Conservation (phyloP, 2,329 filamentous ascomycete species). For the Talaromyces sp. region DNA sequence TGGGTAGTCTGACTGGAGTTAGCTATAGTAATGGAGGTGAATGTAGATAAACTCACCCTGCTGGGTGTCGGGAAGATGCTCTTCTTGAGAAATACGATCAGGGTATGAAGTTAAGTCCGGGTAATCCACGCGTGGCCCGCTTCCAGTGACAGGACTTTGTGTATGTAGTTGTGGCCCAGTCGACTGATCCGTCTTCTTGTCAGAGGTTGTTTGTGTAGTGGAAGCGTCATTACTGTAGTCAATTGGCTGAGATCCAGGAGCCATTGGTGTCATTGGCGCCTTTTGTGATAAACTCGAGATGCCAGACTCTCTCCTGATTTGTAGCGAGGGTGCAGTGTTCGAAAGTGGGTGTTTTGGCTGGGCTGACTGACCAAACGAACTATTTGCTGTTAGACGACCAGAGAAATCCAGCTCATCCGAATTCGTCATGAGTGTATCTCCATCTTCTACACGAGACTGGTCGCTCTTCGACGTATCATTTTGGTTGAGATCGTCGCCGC, state of each 20-base stretch:
- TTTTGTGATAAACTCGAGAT: conserved; percentile 48
- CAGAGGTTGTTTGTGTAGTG: conserved; percentile 75
- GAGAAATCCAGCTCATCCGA: conserved; percentile 44
- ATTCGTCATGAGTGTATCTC: conserved; percentile 61
- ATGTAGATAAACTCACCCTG: conserved; percentile 35
- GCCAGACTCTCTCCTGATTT: conserved; percentile 44
- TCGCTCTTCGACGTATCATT: conserved; percentile 52
- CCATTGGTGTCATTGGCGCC: conserved; percentile 56
- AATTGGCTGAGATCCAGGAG: conserved; percentile 54
- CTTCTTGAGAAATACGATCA: conserved; percentile 52
- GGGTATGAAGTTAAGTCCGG: conserved; percentile 53
- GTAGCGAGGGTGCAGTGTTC: conserved; percentile 46
- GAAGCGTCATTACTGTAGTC: conserved; percentile 82
- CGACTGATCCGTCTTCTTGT: conserved; percentile 74
- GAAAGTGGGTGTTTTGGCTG: conserved; percentile 47
- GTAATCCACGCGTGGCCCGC: conserved; percentile 44
- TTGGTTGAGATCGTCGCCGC: conserved; percentile 39
- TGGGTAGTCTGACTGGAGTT: conserved; percentile 24
- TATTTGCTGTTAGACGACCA: conserved; percentile 43
- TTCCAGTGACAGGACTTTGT: conserved; percentile 51
- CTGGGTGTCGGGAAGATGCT: conserved; percentile 63
- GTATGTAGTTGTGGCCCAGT: conserved; percentile 66
- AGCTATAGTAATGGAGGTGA: conserved; percentile 18
- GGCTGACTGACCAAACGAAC: conserved; percentile 50
- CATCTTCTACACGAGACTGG: conserved; percentile 45